Base-by-base conservation (phyloP, 208 protist genomes). In the Trypanosoma cruzi region DNA sequence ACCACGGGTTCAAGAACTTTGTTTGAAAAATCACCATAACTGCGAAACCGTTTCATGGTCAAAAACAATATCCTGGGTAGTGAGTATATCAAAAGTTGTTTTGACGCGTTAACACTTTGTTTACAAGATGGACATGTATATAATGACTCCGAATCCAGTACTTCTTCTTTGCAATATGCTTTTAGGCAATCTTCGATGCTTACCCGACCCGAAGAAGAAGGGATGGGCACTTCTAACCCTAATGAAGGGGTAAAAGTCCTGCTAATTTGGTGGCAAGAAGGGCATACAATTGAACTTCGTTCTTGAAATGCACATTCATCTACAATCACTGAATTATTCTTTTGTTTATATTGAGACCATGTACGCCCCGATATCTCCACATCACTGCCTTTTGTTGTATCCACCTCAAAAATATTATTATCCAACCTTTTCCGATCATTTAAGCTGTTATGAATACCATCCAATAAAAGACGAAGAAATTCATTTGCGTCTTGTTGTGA, bases 281-380 rank as follows among this genome's bases (percentile, higher is more conserved):
- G 84, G 61, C 92, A 97, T 2, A 68, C 29, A 50, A 97, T 22
- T 24, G 73, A 71, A 53, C 87, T 96, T 28, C 88, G 49, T 56
- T 97, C 90, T 63, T 95, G 89, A 62, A 94, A 96, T 0, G 73
- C 77, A 64, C 88, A 96, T 8, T 80, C 61, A 20, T 98, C 88
- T 1, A 97, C 89, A 56, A 99, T 88, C n/a, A 98, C 67, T 0
- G 96, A 98, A 26, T 88, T 80, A 70, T 99, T 99, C 53, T 84
- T 72, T 48, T 86, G 53, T 28, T 63, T 79, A 63, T 98, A 97
- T 36, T 90, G 71, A 16, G 71, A 55, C 90, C 90, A 97, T 36
- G 87, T 88, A 26, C 82, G 68, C 20, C 78, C 59, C 16, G 97
- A 91, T 11, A 98, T 79, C 28, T 88, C 81, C 4, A 75, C 55